Evolutionary conservation across 78 protist species (phyloP), one percentile per base, ranked within the genome.

Genomic region (Polysphondylium violaceum): DNA sequence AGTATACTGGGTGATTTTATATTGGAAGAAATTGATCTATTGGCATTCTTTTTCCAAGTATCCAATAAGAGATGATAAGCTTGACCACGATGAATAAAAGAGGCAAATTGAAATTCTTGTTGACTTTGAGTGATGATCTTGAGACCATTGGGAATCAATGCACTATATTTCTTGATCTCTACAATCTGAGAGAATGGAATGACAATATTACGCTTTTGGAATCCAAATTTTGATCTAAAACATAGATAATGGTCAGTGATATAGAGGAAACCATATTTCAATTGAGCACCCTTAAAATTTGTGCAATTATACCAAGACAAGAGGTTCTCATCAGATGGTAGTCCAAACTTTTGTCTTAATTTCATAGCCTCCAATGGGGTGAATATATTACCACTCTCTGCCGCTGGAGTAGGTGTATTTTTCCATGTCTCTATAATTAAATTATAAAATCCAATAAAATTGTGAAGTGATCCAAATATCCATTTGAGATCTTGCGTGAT

Each of bases 201-300:
- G 0, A 81, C 47, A 7, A 81, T 81, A 0, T 38, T 81, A 41
- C 89, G 47, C 36, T 64, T 65, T 55, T 81, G 63, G 19, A 81
- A 59, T 17, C 89, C 89, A 65, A 81, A 68, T 64, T 81, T 81
- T 19, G 89, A 81, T 67, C 89, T 50, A 41, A 81, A 81, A 29
- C 89, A 81, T 11, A 81, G 25, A 55, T 59, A 36, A 21, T 81
- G 74, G 14, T 55, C 55, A 4, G 71, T 53, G 25, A 81, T 47
- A 36, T 81, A 81, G 6, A 81, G 31, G 1, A 81, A 36, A 17
- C 89, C 89, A 81, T 81, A 81, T 41, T 81, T 81, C 25, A 81
- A 47, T 68, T 81, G 76, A 9, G 89, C 89, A 29, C 89, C 89
- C 55, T 33, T 81, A 36, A 81, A 81, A 41, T 68, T 81, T 51